Base-by-base conservation (phyloP, 106 monocot genomes). In the Hemerocallis citrina region DNA sequence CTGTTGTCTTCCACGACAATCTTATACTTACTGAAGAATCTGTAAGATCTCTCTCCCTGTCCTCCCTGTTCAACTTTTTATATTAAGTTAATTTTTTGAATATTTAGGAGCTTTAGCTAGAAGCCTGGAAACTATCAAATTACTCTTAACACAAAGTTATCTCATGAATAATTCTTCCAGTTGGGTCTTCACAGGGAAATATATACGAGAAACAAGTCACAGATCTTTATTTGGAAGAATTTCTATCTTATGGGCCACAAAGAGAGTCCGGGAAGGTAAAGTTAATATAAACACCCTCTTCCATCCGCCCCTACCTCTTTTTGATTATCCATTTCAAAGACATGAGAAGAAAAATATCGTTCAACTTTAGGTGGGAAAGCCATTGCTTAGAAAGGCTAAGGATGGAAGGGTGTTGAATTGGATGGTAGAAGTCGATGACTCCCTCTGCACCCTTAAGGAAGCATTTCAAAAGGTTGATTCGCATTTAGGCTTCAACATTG, bases 1-100 rank as follows among this genome's bases (percentile, higher is more conserved):
- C 91, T 1, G 72, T 91, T 24, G 67, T 91, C 44, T 91, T 91
- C 73, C 91, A 91, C 17, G 91, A 91, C 65, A 44, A 79, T 55
- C 74, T 82, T 31, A 77, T 91, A 51, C 64, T 79, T 36, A 63
- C 79, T 5, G 66, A 80, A 61, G 74, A 91, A 64, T 46, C 70
- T 61, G 90, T 91, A 73, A 91, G 90, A 11, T 34, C 55, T 20
- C 6, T 23, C 21, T 4, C 51, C 25, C 22, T 24, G 8, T 52
- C 22, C 27, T 43, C 13, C 12, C 13, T 43, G 13, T 13, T 0
- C 1, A 48, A 12, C 1, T 31, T 55, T 33, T 0, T 11, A 6
- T 5, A 31, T 55, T 55, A 6, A 13, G 2, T 2, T 55, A 14
- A 55, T 55, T 33, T 20, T 10, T 55, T 8, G 28, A 24, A n/a